Evolutionary conservation across 176 grass and related monocot genomes (phyloP).

Genomic region (Hyparrhenia diplandra): DNA sequence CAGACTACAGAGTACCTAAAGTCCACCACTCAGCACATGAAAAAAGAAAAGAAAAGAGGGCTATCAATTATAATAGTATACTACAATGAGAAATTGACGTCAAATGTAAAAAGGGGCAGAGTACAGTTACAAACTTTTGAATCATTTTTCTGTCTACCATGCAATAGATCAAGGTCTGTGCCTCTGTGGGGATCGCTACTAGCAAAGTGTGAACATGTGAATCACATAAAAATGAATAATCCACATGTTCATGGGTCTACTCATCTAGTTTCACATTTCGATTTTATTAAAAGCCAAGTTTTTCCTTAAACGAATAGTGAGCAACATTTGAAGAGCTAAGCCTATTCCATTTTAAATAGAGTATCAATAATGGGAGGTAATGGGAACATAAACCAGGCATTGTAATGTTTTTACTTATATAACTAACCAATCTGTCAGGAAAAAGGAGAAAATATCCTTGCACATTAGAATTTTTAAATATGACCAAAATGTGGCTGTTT

Average conservation of each 20-base stretch:
- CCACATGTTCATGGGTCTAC: neutral
- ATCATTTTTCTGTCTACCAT: neutral
- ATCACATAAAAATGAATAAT: neutral
- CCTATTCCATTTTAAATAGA: neutral
- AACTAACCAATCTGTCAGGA: conserved; percentile 1
- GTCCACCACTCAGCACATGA: neutral
- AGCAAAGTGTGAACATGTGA: neutral
- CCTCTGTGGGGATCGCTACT: neutral
- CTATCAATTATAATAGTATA: neutral
- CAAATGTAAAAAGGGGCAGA: neutral
- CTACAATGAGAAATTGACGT: neutral
- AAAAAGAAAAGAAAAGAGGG: neutral
- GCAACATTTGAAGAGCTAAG: neutral
- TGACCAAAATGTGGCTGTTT: neutral
- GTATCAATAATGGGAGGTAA: neutral
- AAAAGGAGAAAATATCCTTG: neutral
- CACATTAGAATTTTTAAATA: neutral
- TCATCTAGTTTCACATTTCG: neutral
- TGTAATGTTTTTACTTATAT: neutral
- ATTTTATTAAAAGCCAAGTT: neutral
- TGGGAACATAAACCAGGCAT: neutral
- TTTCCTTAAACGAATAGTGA: neutral
- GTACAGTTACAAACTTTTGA: neutral
- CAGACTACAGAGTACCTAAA: neutral
- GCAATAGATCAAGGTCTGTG: neutral